Evolutionary conservation across 208 protist genomes (phyloP).

Genomic region (Crithidia mellificae): DNA sequence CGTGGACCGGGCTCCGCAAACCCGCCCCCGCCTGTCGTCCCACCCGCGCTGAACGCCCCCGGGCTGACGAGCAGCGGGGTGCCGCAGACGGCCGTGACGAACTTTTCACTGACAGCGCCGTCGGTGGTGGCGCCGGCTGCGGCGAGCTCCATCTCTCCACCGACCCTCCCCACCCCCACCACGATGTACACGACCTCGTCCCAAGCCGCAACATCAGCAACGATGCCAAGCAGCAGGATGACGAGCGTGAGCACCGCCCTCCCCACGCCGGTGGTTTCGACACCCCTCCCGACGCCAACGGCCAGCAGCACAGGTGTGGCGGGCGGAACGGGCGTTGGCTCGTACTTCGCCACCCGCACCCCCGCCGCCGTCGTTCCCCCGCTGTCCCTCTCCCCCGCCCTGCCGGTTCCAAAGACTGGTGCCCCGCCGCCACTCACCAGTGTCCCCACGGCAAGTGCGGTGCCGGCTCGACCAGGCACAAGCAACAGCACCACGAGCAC

Average conservation of each 20-base stretch:
- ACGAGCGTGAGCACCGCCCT: not conserved
- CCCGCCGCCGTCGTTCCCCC: not conserved
- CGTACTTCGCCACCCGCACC: conserved; percentile 27
- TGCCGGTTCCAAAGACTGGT: not conserved
- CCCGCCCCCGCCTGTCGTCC: not conserved
- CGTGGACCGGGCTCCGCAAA: not conserved
- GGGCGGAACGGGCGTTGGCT: conserved; percentile 7
- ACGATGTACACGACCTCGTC: not conserved
- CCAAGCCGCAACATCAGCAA: too few relatives aligned
- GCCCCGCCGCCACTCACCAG: too few relatives aligned
- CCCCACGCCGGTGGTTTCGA: not conserved
- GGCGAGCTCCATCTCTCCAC: not conserved
- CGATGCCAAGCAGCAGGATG: not conserved
- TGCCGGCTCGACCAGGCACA: conserved; percentile 17
- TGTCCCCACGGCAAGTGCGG: too few relatives aligned
- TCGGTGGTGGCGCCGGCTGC: not conserved
- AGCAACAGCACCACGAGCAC: conserved; percentile 20
- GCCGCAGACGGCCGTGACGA: not conserved
- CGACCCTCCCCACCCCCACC: not conserved
- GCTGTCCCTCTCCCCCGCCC: not conserved
- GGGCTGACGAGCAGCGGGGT: not conserved
- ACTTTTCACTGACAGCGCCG: not conserved
- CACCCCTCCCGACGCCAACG: not conserved
- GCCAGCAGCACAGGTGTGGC: not conserved
- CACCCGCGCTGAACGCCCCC: not conserved